Base-by-base conservation (phyloP, 768 basidiomycete genomes). In the Amanita rimosa region DNA sequence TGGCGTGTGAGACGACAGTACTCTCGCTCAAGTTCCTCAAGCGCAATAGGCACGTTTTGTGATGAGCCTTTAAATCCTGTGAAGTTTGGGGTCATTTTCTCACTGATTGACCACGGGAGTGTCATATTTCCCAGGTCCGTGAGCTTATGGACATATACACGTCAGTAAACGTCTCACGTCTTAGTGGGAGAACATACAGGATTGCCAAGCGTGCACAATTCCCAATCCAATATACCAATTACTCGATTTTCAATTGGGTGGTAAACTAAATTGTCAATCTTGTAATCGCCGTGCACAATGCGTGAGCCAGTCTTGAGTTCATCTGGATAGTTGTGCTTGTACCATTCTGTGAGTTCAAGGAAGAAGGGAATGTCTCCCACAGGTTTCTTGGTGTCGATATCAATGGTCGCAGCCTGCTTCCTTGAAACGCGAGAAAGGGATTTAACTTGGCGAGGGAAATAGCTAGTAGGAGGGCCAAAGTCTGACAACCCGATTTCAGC, bases 251-350 rank as follows among this genome's bases (percentile, higher is more conserved):
- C 84, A 0, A 83, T 89, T 0, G 86, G 84, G 57, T 98, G 94
- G 66, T 96, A 98, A 54, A 97, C 76, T 54, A 99, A 63, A 63
- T 99, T 99, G 65, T 99, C 95, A n/a, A 95, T 71, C 63, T 99
- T 99, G 62, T 89, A 98, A 64, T 99, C 95, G 22, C 95, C 95
- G 61, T 98, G 95, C 4, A 98, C 92, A 54, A 99, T 81, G n/a
- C 88, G 80, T 47, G 76, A 68, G 0, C 87, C 89, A 1, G 74
- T 76, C 61, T 79, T 79, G 53, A 60, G 67, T 65, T 94, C 91
- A 57, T 89, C 78, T 2, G 90, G 93, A 22, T 89, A 66, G 58
- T 88, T 75, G 24, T 65, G 62, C 52, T 69, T 65, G 64, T 92
- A 96, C 89, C 88, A 96, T 11, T 64, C 62, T 46, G 89, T 66